These are phyloP conservation scores for Pseudogymnoascus sp. DNA, from an alignment of 2,329 filamentous ascomycete species.

Conservation along the genomic window DNA sequence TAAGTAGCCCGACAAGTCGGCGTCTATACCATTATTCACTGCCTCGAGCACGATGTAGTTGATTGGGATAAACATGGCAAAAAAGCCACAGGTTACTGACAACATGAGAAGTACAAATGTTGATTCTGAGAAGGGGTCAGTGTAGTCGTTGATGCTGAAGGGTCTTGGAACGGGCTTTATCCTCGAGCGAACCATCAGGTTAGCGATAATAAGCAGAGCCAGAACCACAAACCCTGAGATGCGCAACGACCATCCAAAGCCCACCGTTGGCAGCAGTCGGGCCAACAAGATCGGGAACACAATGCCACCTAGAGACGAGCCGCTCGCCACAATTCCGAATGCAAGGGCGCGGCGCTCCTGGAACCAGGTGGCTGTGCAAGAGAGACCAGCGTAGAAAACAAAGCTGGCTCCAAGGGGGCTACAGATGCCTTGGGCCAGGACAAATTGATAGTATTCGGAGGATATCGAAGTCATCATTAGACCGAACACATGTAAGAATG, in stretches of 20 bases:
- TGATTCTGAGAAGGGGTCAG: constrained; percentile 24
- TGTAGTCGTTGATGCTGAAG: constrained; percentile 26
- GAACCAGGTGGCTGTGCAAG: constrained; percentile 36
- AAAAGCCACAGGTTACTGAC: constrained; percentile 36
- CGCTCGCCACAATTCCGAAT: constrained; percentile 39
- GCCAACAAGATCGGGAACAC: constrained; percentile 50
- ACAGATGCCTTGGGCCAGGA: constrained; percentile 34
- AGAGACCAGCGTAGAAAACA: constrained; percentile 31
- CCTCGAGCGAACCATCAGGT: constrained; percentile 28
- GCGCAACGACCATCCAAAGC: constrained; percentile 50
- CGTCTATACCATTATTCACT: constrained; percentile 37
- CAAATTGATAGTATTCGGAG: constrained; percentile 32
- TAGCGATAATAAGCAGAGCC: constrained; percentile 25
- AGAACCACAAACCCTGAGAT: constrained; percentile 46
- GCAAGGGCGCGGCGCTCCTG: constrained; percentile 38
- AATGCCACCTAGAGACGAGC: constrained; percentile 43
- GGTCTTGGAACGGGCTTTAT: constrained; percentile 1
- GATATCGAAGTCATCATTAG: constrained; percentile 31
- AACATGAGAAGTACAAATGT: constrained; percentile 29
- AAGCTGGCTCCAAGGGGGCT: constrained; percentile 32
- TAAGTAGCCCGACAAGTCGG: constrained; percentile 40
- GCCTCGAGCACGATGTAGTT: constrained; percentile 38
- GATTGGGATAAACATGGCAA: constrained; percentile 30
- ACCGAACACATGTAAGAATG: constrained; percentile 28
- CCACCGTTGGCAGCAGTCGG: constrained; percentile 42